Evolutionary conservation across 345 rosid species (phyloP).

Genomic region (Murraya paniculata): DNA sequence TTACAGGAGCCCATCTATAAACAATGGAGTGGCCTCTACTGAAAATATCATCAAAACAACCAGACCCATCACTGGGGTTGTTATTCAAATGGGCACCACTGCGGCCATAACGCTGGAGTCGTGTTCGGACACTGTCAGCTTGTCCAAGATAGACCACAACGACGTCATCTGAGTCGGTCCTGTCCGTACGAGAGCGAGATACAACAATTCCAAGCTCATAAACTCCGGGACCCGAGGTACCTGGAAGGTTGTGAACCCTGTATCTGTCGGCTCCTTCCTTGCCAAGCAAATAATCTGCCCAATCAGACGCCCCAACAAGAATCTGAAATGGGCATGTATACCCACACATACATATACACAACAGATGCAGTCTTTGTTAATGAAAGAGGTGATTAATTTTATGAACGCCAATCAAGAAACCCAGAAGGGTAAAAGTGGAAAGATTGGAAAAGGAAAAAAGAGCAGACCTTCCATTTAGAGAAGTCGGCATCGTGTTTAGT

Average conservation of each 20-base stretch:
- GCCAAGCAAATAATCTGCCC: slow-evolving; percentile 61
- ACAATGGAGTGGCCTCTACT: slow-evolving; percentile 45
- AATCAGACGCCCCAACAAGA: slow-evolving; percentile 68
- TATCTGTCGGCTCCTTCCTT: slow-evolving; percentile 75
- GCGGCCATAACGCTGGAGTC: slow-evolving; percentile 82
- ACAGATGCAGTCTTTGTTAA: too few species aligned
- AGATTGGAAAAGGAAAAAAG: background rate
- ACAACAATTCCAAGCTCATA: slow-evolving; percentile 71
- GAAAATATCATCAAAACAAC: slow-evolving; percentile 58
- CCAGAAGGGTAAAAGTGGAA: background rate
- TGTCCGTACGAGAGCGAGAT: slow-evolving; percentile 18
- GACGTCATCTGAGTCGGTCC: slow-evolving; percentile 41
- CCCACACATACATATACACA: background rate
- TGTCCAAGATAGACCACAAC: slow-evolving; percentile 77
- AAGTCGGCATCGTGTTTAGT: slow-evolving; percentile 73
- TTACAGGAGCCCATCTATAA: slow-evolving; percentile 83
- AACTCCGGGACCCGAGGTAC: slow-evolving; percentile 49
- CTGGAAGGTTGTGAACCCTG: slow-evolving; percentile 77
- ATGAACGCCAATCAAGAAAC: background rate
- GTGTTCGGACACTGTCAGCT: slow-evolving; percentile 73
- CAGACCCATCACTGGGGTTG: slow-evolving; percentile 13
- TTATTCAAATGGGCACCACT: slow-evolving; percentile 67
- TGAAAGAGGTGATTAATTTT: too few species aligned
- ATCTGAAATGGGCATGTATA: slow-evolving; percentile 34
- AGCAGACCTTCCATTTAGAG: slow-evolving; percentile 72